These are phyloP conservation scores for Prunus armeniaca DNA, from an alignment of 306 rosid genomes.

Conservation along the genomic window DNA sequence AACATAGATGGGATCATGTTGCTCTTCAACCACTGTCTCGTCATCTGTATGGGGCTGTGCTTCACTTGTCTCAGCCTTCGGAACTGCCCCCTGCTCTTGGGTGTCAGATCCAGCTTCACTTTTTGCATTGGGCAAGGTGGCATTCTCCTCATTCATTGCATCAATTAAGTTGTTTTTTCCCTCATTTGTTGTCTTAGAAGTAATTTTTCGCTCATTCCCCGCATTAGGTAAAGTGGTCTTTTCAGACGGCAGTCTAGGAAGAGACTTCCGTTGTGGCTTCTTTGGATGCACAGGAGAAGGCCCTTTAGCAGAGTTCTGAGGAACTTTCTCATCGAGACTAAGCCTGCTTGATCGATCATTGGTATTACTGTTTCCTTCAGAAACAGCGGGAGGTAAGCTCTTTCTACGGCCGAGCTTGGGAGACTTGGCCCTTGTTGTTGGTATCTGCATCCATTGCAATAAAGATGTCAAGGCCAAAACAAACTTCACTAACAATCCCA, in stretches of 20 bases:
- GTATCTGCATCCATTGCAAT: constrained; percentile 58
- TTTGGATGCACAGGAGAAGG: constrained; percentile 42
- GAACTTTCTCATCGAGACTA: constrained; percentile 69
- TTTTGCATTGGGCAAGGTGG: constrained; percentile 14
- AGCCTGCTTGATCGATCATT: constrained; percentile 45
- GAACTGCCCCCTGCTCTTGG: constrained; percentile 30
- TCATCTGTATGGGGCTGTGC: constrained; percentile 36
- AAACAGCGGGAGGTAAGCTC: constrained; percentile 43
- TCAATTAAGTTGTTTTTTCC: constrained; percentile 39
- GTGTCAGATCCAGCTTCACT: constrained; percentile 34
- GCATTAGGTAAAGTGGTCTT: constrained; percentile 48
- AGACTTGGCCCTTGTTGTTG: constrained; percentile 96
- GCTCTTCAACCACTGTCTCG: constrained; percentile 43
- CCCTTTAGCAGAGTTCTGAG: constrained; percentile 52
- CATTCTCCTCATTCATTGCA: constrained; percentile 37
- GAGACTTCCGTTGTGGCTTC: constrained; percentile 88
- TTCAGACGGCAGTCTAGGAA: constrained; percentile 76
- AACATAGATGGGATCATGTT: constrained; percentile 34
- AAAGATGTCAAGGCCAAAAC: background rate
- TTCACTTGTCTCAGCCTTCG: constrained; percentile 35
- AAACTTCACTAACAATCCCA: constrained; percentile 11
- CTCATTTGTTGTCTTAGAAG: constrained; percentile 47
- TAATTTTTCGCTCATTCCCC: constrained; percentile 36
- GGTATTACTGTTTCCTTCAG: constrained; percentile 44
- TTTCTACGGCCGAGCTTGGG: constrained; percentile 97